These are phyloP conservation scores for Euphorbia schlechtendalii DNA, from an alignment of 441 rosid genomes.

Conservation along the genomic window DNA sequence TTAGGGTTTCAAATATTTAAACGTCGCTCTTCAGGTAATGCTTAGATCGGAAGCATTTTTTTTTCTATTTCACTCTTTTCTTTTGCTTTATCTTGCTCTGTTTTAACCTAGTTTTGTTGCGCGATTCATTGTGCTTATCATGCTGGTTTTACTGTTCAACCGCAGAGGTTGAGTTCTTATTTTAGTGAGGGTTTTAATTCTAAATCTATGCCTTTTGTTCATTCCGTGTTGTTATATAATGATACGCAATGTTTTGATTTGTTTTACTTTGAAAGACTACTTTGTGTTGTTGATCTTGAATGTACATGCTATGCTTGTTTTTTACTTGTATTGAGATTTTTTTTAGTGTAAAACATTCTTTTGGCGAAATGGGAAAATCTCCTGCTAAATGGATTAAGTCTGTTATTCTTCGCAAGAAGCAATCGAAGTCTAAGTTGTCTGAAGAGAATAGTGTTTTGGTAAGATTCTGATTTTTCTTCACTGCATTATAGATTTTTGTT, in stretches of 20 bases:
- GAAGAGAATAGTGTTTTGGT: slow-evolving; percentile 29
- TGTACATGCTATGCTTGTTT: neutral
- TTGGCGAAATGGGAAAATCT: slow-evolving; percentile 47
- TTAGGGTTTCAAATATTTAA: slow-evolving; percentile 4
- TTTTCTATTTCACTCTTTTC: no score
- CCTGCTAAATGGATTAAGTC: slow-evolving; percentile 57
- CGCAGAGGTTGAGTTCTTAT: neutral
- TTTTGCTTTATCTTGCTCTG: neutral
- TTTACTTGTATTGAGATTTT: neutral
- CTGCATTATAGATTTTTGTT: neutral
- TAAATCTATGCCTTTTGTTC: neutral
- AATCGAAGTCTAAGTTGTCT: slow-evolving; percentile 58
- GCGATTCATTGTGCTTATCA: neutral
- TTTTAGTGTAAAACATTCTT: neutral
- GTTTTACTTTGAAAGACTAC: neutral
- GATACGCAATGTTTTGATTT: neutral
- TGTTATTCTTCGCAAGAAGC: slow-evolving; percentile 60
- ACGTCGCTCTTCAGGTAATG: slow-evolving; percentile 5
- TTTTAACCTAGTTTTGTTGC: neutral
- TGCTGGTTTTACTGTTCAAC: neutral
- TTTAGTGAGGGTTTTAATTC: neutral
- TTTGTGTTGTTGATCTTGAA: neutral
- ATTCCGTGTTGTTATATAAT: neutral
- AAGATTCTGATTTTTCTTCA: neutral
- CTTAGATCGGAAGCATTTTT: neutral